These are phyloP conservation scores for Metschnikowia matae DNA, from an alignment of 805 yeast species.

Conservation along the genomic window DNA sequence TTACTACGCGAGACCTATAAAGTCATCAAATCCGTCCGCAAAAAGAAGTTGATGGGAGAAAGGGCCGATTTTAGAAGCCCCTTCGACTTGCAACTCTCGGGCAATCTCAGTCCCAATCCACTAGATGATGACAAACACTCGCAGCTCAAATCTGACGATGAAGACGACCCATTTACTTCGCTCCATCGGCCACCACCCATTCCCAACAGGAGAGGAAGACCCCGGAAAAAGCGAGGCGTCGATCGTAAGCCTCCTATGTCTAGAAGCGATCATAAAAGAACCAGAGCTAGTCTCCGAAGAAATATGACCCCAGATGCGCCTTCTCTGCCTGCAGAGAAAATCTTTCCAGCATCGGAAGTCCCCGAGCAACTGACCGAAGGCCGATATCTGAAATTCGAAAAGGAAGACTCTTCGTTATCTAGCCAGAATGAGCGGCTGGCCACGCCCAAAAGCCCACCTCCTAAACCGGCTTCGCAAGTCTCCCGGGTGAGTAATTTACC, in stretches of 20 bases:
- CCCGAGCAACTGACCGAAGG: background rate
- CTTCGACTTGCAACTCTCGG: conserved; percentile 9
- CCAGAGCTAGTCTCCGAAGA: conserved; percentile 8
- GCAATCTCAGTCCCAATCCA: conserved; percentile 11
- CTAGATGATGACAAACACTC: conserved; percentile 15
- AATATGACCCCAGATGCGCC: conserved; percentile 2
- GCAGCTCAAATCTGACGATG: conserved; percentile 11
- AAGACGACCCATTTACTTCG: conserved; percentile 6
- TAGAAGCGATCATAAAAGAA: conserved; percentile 8
- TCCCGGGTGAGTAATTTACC: background rate
- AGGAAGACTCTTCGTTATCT: background rate
- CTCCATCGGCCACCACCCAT: conserved; percentile 5
- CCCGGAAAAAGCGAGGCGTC: conserved; percentile 14
- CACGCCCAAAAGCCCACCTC: background rate
- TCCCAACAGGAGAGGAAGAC: conserved; percentile 16
- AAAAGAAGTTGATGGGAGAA: conserved; percentile 16
- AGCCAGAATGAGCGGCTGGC: conserved; percentile 2
- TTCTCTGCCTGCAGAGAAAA: conserved; percentile 5
- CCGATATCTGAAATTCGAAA: background rate
- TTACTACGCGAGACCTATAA: conserved; percentile 18
- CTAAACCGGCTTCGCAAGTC: background rate
- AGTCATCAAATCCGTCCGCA: conserved; percentile 19
- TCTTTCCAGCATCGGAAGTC: background rate
- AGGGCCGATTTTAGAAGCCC: conserved; percentile 16
- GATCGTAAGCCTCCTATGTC: conserved; percentile 11